Evolutionary conservation across 2,329 filamentous ascomycete genomes (phyloP).

Genomic region (Torrubiella hemipterigena): DNA sequence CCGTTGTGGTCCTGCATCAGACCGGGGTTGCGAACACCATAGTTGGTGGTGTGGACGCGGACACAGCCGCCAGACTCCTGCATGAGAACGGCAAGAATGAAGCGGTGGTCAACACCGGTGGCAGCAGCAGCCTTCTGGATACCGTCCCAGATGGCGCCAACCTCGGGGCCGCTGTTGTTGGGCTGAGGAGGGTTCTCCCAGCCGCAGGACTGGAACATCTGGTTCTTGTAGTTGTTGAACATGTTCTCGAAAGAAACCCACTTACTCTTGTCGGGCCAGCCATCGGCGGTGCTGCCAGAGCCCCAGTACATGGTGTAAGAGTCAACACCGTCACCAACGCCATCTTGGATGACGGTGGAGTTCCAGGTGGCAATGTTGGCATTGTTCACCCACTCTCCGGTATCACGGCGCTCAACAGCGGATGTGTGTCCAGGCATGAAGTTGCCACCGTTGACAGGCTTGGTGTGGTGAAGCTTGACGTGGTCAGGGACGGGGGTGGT

Average conservation of each 20-base stretch:
- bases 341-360: constrained; percentile 7
- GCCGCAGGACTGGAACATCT: constrained; percentile 11
- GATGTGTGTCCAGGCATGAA: neutral
- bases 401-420: constrained; percentile 4
- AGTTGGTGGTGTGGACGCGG: constrained; percentile 25
- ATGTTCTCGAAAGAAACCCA: constrained; percentile 18
- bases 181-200: constrained; percentile 1
- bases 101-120: constrained; percentile 22
- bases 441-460: neutral
- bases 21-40: constrained; percentile 28
- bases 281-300: constrained; percentile 14
- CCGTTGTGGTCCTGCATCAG: constrained; percentile 27
- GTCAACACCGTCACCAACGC: constrained; percentile 12
- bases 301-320: constrained; percentile 17
- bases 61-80: constrained; percentile 33
- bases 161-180: constrained; percentile 12
- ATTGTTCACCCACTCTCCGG: constrained; percentile 5
- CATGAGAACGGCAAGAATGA: constrained; percentile 30
- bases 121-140: constrained; percentile 18
- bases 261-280: constrained; percentile 16
- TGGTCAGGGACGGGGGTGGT: neutral
- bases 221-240: constrained; percentile 15
- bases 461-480: constrained; percentile 1
- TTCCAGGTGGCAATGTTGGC: constrained; percentile 6
- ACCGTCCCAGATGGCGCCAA: constrained; percentile 15